phyloP scores from a whole-genome alignment of 2,329 filamentous ascomycete species.

The Chalara sp. region DNA sequence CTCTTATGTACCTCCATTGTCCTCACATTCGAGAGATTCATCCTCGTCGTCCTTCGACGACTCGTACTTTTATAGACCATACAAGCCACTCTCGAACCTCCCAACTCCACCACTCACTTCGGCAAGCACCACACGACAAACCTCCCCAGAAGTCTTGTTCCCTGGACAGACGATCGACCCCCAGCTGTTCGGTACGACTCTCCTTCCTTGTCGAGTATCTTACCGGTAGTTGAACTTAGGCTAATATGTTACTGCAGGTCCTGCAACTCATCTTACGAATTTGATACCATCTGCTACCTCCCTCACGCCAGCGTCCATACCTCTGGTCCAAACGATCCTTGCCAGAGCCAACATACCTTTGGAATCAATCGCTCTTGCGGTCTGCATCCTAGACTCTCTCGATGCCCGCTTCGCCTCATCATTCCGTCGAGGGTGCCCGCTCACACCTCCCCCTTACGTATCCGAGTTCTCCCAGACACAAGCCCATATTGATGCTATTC shows the following conservation, averaged over 20 bases:
- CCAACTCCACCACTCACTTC: slow-evolving; percentile 53
- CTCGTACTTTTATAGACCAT: slow-evolving; percentile 49
- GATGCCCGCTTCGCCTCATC: slow-evolving; percentile 54
- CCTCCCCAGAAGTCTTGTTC: slow-evolving; percentile 13
- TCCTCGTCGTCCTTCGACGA: slow-evolving; percentile 32
- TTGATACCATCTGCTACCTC: slow-evolving; percentile 59
- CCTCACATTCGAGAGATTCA: slow-evolving; percentile 14
- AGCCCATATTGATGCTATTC: slow-evolving; percentile 53
- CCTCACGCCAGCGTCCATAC: slow-evolving; percentile 48
- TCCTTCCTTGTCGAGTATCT: slow-evolving; percentile 2
- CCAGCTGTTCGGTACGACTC: slow-evolving; percentile 22
- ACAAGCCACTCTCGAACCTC: slow-evolving; percentile 60
- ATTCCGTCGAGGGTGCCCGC: slow-evolving; percentile 55
- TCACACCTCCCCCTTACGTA: slow-evolving; percentile 30
- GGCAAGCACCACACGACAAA: slow-evolving; percentile 11
- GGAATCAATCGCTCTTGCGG: slow-evolving; percentile 56
- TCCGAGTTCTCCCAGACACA: slow-evolving; percentile 17
- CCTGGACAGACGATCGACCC: slow-evolving; percentile 20
- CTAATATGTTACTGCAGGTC: slow-evolving; percentile 38
- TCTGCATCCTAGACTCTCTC: slow-evolving; percentile 60
- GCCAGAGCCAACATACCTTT: slow-evolving; percentile 49
- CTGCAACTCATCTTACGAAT: slow-evolving; percentile 59
- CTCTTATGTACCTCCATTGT: slow-evolving; percentile 13
- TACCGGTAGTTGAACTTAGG: neutral
- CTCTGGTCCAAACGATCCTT: slow-evolving; percentile 54